These are phyloP conservation scores for Buxus sempervirens DNA, from an alignment of 164 flowering plant species.

Conservation along the genomic window DNA sequence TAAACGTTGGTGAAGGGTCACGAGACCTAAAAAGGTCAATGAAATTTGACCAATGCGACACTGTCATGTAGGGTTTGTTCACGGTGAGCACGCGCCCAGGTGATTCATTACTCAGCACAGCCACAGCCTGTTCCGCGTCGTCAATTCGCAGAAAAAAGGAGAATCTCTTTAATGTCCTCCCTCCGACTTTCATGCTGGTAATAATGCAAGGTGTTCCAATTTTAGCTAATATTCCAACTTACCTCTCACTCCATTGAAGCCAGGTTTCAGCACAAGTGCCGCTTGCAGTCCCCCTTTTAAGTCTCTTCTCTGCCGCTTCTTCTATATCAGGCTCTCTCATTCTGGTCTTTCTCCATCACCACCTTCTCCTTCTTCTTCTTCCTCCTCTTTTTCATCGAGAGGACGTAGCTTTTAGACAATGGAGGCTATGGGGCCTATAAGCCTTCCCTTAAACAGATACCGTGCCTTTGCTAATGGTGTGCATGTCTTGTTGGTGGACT, in stretches of 20 bases:
- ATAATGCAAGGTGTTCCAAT: background rate
- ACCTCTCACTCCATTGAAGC: background rate
- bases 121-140: too few relatives aligned
- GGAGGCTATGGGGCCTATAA: background rate
- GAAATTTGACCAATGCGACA: too few relatives aligned
- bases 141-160: too few relatives aligned
- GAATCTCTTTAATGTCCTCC: background rate
- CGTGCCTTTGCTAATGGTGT: slow-evolving; percentile 10
- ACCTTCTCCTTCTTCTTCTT: background rate
- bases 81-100: too few relatives aligned
- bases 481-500: slow-evolving; percentile 19
- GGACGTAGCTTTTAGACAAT: background rate
- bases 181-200: background rate
- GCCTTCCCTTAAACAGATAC: background rate
- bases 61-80: too few relatives aligned
- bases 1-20: too few relatives aligned
- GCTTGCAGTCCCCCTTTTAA: background rate
- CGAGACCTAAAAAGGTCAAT: too few relatives aligned
- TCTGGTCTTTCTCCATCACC: too few relatives aligned
- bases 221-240: background rate
- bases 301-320: background rate
- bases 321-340: too few relatives aligned
- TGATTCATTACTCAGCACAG: too few relatives aligned
- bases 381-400: background rate
- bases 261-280: background rate